Conservation (phyloP, 257 asterid species). For the Datura wrightii region DNA sequence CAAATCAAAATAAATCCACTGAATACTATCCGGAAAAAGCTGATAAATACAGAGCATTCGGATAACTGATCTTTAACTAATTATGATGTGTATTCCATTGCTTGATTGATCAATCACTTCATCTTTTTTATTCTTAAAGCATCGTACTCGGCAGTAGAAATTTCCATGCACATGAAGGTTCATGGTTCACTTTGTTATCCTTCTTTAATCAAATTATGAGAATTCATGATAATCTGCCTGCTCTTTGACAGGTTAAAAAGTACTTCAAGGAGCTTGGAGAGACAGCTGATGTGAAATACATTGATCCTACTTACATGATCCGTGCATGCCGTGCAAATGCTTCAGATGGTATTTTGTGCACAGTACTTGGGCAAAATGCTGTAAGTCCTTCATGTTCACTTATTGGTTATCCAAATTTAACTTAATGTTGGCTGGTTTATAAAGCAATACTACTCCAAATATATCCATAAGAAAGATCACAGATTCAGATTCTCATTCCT, state of each 20-base stretch:
- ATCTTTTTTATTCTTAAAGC: background rate
- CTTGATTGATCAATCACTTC: background rate
- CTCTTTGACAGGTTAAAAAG: slow-evolving; percentile 64
- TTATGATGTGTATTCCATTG: background rate
- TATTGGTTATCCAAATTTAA: background rate
- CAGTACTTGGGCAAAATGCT: slow-evolving; percentile 98
- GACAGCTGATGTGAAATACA: slow-evolving; percentile 90
- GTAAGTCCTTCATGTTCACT: slow-evolving; percentile 51
- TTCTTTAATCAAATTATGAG: slow-evolving; percentile 1
- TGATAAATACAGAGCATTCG: background rate
- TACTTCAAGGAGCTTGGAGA: slow-evolving; percentile 72
- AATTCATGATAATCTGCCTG: slow-evolving; percentile 36
- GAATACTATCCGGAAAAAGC: background rate
- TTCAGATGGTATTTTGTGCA: slow-evolving; percentile 92
- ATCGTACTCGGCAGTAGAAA: background rate
- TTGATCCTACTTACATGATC: slow-evolving; percentile 97
- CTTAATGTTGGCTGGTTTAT: too few species aligned
- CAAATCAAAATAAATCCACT: background rate
- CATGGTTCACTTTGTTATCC: background rate
- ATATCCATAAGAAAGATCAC: background rate
- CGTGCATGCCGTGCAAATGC: slow-evolving; percentile 99
- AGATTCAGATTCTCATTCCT: background rate
- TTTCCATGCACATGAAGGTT: background rate
- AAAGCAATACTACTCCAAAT: too few species aligned
- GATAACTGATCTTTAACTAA: background rate